A percentile compares a stretch with the other conserved stretches of the same genome.
These are phyloP conservation scores for Hydnum rufescens DNA, from an alignment of 768 basidiomycete species.

Conservation along the genomic window DNA sequence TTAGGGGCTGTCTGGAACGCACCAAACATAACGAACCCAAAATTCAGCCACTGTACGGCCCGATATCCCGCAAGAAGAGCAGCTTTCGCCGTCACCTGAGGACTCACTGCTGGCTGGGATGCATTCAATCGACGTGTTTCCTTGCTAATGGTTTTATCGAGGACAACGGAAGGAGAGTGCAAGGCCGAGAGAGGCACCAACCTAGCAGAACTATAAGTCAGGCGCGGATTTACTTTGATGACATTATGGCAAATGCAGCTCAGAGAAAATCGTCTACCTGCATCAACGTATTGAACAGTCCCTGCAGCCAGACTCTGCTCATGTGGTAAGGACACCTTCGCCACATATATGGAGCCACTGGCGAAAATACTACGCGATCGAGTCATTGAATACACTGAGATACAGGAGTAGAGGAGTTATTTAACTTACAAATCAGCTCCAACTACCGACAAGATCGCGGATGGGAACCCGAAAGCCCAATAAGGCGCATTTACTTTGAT, in stretches of 20 bases:
- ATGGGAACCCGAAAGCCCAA: conserved; percentile 67
- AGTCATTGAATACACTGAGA: too few relatives aligned
- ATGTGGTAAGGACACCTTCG: conserved; percentile 40
- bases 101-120: conserved; percentile 14
- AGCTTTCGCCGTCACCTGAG: conserved; percentile 17
- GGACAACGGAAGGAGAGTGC: conserved; percentile 56
- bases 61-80: conserved; percentile 35
- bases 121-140: conserved; percentile 17
- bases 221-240: background rate
- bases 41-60: conserved; percentile 45
- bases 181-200: conserved; percentile 50
- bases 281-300: conserved; percentile 59
- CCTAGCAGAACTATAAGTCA: conserved; percentile 18
- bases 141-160: conserved; percentile 29
- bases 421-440: conserved; percentile 77
- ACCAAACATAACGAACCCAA: conserved; percentile 43
- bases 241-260: background rate
- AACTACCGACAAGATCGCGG: conserved; percentile 40
- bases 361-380: too few relatives aligned
- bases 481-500: conserved; percentile 37
- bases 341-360: conserved; percentile 52
- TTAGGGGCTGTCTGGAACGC: too few relatives aligned
- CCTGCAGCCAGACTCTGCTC: conserved; percentile 64
- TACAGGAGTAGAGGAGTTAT: too few relatives aligned
- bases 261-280: conserved; percentile 25